A percentile compares a stretch with the other conserved stretches of the same genome.
Conservation (phyloP, 2,329 filamentous ascomycete genomes). For the Aspergillus floridensis region DNA sequence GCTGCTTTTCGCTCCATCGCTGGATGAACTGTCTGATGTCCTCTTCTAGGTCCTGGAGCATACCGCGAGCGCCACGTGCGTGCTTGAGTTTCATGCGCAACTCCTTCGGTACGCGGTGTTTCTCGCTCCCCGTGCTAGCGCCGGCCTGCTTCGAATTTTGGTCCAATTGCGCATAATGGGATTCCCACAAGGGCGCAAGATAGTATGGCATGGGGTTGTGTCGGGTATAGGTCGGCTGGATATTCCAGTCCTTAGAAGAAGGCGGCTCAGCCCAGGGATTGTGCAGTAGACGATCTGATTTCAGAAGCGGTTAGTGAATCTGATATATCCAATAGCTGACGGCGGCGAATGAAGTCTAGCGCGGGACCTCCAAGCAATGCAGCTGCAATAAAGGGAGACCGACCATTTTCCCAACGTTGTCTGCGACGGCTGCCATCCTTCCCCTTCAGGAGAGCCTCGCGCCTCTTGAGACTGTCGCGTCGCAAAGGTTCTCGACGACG, state of each 20-base stretch:
- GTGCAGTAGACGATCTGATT: slow-evolving; percentile 73
- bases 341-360: background rate
- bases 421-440: slow-evolving; percentile 86
- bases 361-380: background rate
- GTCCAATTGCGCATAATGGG: slow-evolving; percentile 47
- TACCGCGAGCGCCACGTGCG: slow-evolving; percentile 69
- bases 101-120: slow-evolving; percentile 68
- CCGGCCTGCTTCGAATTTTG: slow-evolving; percentile 40
- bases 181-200: slow-evolving; percentile 81
- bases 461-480: slow-evolving; percentile 62
- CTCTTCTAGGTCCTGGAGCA: slow-evolving; percentile 81
- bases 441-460: slow-evolving; percentile 78
- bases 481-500: slow-evolving; percentile 55
- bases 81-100: slow-evolving; percentile 78
- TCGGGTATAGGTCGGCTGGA: slow-evolving; percentile 75
- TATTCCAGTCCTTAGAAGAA: slow-evolving; percentile 75
- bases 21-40: slow-evolving; percentile 74
- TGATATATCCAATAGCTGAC: background rate
- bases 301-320: slow-evolving; percentile 22
- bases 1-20: slow-evolving; percentile 56
- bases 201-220: slow-evolving; percentile 78
- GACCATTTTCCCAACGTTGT: slow-evolving; percentile 94
- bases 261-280: slow-evolving; percentile 87
- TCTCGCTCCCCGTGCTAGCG: slow-evolving; percentile 33
- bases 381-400: slow-evolving; percentile 16